Evolutionary conservation across 441 rosid genomes (phyloP).

Genomic region (Gossypium aridum): DNA sequence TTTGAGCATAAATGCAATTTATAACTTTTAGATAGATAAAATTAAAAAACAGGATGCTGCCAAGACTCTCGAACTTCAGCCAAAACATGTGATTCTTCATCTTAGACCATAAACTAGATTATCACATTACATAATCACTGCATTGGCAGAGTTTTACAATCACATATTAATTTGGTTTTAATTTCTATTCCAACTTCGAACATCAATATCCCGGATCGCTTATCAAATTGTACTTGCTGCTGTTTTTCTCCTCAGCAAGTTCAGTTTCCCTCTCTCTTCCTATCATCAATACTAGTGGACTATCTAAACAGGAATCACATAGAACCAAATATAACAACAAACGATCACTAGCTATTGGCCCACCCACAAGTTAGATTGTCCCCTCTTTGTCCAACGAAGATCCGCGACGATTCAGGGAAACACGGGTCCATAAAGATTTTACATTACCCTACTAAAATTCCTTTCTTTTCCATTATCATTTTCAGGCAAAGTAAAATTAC

Average conservation of each 20-base stretch:
- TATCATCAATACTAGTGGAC: neutral
- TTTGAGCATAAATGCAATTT: too few relatives aligned
- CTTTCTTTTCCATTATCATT: neutral
- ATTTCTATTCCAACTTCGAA: neutral
- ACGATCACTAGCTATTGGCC: neutral
- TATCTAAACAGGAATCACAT: neutral
- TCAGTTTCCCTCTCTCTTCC: neutral
- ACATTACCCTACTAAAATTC: conserved; percentile 13
- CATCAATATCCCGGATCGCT: neutral
- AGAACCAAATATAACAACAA: neutral
- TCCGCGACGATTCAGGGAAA: neutral
- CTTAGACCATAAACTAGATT: neutral
- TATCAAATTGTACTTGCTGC: neutral
- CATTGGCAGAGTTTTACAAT: neutral
- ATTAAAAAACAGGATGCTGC: neutral
- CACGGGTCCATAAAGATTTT: conserved; percentile 9
- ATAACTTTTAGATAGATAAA: neutral
- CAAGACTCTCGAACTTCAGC: neutral
- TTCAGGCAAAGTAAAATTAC: neutral
- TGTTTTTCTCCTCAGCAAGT: neutral
- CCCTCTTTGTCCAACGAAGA: neutral
- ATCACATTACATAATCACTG: neutral
- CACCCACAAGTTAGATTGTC: conserved; percentile 5
- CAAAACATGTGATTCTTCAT: neutral
- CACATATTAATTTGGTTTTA: neutral